Evolutionary conservation across 257 asterid genomes (phyloP).

Genomic region (Salvia splendens): DNA sequence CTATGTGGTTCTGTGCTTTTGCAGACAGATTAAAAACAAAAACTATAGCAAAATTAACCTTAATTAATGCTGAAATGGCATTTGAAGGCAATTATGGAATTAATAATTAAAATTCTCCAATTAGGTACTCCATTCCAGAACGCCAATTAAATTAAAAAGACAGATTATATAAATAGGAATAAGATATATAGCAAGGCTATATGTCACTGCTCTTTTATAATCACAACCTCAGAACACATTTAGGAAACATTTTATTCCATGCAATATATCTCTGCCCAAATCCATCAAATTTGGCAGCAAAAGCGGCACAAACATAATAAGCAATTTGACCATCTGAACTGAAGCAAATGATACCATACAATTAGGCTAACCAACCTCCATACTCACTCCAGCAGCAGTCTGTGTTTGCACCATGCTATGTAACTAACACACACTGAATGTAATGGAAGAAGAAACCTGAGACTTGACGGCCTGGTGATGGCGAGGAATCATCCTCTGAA

Average conservation of each 20-base stretch:
- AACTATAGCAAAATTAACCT: too few relatives aligned
- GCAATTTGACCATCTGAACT: background rate
- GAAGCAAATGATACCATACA: constrained; percentile 7
- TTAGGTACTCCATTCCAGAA: too few relatives aligned
- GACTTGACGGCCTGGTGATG: constrained; percentile 75
- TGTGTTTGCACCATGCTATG: constrained; percentile 53
- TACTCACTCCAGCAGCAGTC: constrained; percentile 49
- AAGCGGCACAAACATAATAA: background rate
- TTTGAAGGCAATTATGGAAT: too few relatives aligned
- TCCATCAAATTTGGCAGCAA: background rate
- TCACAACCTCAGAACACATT: background rate
- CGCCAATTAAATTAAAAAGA: too few relatives aligned
- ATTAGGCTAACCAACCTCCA: background rate
- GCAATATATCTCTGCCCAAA: background rate
- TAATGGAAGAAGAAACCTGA: constrained; percentile 50
- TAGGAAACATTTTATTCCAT: background rate
- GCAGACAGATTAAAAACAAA: too few relatives aligned
- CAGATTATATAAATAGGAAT: too few relatives aligned
- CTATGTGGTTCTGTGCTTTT: too few relatives aligned
- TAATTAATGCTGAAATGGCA: too few relatives aligned
- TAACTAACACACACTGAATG: background rate
- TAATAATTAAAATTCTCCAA: too few relatives aligned
- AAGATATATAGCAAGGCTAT: too few relatives aligned
- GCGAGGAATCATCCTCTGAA: constrained; percentile 69
- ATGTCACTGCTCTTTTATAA: too few relatives aligned